A percentile compares a stretch with the other conserved stretches of the same genome.
These are phyloP conservation scores for Trifolium repens DNA, from an alignment of 306 rosid genomes.

Conservation along the genomic window DNA sequence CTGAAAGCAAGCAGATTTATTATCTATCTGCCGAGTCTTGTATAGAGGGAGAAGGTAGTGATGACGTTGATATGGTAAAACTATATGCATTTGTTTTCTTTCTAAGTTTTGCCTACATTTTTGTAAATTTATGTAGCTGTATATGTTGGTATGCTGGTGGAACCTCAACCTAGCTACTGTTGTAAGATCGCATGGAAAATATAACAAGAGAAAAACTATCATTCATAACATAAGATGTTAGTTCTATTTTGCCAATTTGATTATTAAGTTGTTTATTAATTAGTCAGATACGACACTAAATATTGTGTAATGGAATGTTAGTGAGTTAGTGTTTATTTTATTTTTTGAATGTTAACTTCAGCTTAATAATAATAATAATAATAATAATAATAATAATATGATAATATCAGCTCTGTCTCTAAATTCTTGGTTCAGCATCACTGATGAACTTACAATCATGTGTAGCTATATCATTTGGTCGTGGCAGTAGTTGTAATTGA, in stretches of 20 bases:
- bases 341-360: not conserved
- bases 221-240: constrained; percentile 12
- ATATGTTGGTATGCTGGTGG: constrained; percentile 50
- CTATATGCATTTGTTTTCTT: constrained; percentile 27
- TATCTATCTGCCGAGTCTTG: constrained; percentile 50
- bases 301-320: not conserved
- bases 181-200: constrained; percentile 44
- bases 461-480: not conserved
- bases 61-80: constrained; percentile 39
- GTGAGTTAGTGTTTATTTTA: not conserved
- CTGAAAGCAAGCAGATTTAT: constrained; percentile 35
- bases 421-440: not conserved
- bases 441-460: not conserved
- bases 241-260: not conserved
- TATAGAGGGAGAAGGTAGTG: constrained; percentile 40
- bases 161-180: constrained; percentile 49
- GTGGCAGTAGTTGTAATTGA: not conserved
- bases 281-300: not conserved
- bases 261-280: not conserved
- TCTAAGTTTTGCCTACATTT: constrained; percentile 30
- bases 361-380: too few species aligned
- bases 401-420: not conserved
- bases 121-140: constrained; percentile 65
- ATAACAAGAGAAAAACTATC: constrained; percentile 17
- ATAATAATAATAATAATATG: too few species aligned